Conservation (phyloP, 371 early-diverging fungal genomes). For the Mortierella sp. region DNA sequence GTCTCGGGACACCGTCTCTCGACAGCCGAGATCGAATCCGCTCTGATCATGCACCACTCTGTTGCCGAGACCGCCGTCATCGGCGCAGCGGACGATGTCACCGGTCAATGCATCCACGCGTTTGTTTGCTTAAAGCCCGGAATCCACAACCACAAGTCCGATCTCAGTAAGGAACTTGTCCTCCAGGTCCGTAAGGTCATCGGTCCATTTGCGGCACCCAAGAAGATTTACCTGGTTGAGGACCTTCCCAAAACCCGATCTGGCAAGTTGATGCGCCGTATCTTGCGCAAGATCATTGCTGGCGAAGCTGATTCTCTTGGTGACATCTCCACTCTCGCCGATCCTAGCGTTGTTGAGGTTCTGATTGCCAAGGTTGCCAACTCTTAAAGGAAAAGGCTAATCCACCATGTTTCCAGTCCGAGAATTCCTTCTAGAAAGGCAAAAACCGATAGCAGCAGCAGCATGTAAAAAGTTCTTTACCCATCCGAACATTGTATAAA, state of each 20-base stretch:
- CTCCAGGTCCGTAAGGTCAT: slow-evolving; percentile 89
- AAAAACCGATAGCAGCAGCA: too few relatives aligned
- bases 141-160: slow-evolving; percentile 58
- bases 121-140: slow-evolving; percentile 79
- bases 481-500: too few relatives aligned
- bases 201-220: slow-evolving; percentile 96
- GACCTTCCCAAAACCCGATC: slow-evolving; percentile 98
- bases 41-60: slow-evolving; percentile 79
- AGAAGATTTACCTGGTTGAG: slow-evolving; percentile 82
- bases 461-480: too few relatives aligned
- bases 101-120: slow-evolving; percentile 88
- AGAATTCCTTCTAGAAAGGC: background rate
- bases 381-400: slow-evolving; percentile 9
- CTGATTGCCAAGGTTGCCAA: slow-evolving; percentile 50
- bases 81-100: slow-evolving; percentile 92
- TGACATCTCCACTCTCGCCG: slow-evolving; percentile 90
- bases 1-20: slow-evolving; percentile 97
- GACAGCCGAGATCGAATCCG: slow-evolving; percentile 97
- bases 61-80: slow-evolving; percentile 98
- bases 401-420: background rate
- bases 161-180: slow-evolving; percentile 75
- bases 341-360: slow-evolving; percentile 65
- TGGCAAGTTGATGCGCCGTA: slow-evolving; percentile 97
- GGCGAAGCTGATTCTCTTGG: slow-evolving; percentile 89
- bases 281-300: slow-evolving; percentile 92